phyloP scores from a whole-genome alignment of 495 filamentous ascomycete species.

The Choiromyces venosus region DNA sequence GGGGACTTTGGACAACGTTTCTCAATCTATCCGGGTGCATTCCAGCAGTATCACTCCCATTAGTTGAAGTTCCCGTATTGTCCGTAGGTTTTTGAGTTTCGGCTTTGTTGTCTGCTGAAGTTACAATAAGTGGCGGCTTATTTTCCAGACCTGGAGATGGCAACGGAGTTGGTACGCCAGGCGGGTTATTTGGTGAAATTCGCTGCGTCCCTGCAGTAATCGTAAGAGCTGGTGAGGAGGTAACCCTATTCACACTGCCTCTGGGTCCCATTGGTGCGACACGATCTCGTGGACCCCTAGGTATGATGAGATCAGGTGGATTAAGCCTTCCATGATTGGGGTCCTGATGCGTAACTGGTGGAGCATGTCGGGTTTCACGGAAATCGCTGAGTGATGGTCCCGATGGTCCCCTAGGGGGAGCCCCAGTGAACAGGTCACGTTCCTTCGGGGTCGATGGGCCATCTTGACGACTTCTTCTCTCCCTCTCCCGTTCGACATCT shows the following conservation, averaged over 20 bases:
- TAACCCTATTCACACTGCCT: constrained; percentile 45
- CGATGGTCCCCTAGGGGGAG: constrained; percentile 45
- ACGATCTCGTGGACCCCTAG: constrained; percentile 45
- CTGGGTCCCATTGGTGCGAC: constrained; percentile 70
- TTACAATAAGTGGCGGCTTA: background rate
- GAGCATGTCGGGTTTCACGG: constrained; percentile 32
- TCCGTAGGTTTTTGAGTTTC: background rate
- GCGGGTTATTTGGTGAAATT: background rate
- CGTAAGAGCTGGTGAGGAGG: constrained; percentile 1
- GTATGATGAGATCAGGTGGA: constrained; percentile 49
- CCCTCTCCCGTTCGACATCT: constrained; percentile 37
- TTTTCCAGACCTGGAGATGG: constrained; percentile 31
- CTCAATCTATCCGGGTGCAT: constrained; percentile 52
- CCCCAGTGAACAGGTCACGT: constrained; percentile 37
- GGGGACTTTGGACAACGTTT: constrained; percentile 39
- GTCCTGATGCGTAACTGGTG: constrained; percentile 52
- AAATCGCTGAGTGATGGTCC: constrained; percentile 55
- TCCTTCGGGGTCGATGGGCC: constrained; percentile 24
- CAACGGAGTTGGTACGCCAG: constrained; percentile 34
- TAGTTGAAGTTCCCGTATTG: background rate
- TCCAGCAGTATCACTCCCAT: constrained; percentile 43
- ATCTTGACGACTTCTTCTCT: constrained; percentile 31
- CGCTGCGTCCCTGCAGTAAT: background rate
- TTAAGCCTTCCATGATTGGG: constrained; percentile 58
- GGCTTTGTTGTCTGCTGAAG: background rate